Percentiles rank a stretch among this genome's conserved stretches.
These are phyloP conservation scores for Pyrus hybrid DNA, from an alignment of 331 rosid genomes.

Conservation along the genomic window DNA sequence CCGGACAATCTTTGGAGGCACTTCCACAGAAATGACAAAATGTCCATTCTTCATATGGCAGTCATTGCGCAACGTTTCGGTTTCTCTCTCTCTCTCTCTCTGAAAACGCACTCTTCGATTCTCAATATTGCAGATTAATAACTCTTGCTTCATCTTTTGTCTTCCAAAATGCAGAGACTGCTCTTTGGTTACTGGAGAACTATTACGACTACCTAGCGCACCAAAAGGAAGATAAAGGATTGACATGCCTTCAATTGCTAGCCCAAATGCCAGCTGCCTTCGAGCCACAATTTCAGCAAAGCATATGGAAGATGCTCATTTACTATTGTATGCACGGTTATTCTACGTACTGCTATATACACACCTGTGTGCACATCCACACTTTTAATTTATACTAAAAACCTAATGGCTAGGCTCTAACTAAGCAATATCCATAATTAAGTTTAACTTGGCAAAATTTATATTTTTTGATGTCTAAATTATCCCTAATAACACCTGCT, in stretches of 20 bases:
- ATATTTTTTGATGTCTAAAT: too few relatives aligned
- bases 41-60: background rate
- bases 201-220: background rate
- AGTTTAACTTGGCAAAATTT: too few relatives aligned
- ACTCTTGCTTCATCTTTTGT: background rate
- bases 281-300: background rate
- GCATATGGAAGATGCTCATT: background rate
- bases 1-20: too few relatives aligned
- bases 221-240: background rate
- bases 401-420: too few relatives aligned
- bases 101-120: background rate
- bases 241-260: conserved; percentile 1
- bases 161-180: background rate
- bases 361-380: too few relatives aligned
- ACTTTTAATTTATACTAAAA: too few relatives aligned
- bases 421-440: too few relatives aligned
- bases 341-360: background rate
- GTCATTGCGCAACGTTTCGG: background rate
- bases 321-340: background rate
- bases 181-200: background rate
- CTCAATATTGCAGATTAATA: background rate
- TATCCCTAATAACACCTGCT: too few relatives aligned
- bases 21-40: too few relatives aligned
- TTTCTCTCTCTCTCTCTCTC: background rate
- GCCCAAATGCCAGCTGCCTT: conserved; percentile 4